Evolutionary conservation across 306 rosid species (phyloP), one percentile per base, ranked within the genome.

Genomic region (Vicia sativa): DNA sequence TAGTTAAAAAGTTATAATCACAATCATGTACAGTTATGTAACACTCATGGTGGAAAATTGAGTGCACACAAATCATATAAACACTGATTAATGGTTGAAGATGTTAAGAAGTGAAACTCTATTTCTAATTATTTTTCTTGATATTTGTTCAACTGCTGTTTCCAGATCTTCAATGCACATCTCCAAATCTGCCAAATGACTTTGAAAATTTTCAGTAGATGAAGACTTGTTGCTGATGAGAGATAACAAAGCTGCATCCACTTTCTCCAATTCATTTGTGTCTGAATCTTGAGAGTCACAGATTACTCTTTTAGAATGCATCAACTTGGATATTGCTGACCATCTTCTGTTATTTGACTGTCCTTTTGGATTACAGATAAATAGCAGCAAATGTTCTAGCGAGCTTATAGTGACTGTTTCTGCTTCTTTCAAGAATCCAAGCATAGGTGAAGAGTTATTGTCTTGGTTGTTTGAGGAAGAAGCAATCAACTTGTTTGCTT

Each of bases 91-190:
- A 46, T 76, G 73, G 65, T 73, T 74, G 46, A 78, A 56, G 45
- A 74, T 66, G 65, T 78, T 74, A 25, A 74, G 75, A 59, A 81
- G 73, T 31, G 78, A 52, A 74, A 78, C 75, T 49, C 68, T 71
- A 37, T 67, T 82, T 67, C 58, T 67, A 3, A 71, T 67, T 59
- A 82, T 46, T 28, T 79, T 58, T 62, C 81, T 72, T 56, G 76
- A 72, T 16, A 79, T 70, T 13, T 15, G 35, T 14, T 78, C 81
- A 71, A 78, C 29, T 41, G 62, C 78, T 48, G 46, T 67, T 42
- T 78, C 78, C 53, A 71, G 73, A 71, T 82, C 63, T 31, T 60
- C 67, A 71, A 82, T 66, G 76, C 78, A 60, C 39, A 58, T 21
- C 70, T 67, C 74, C 44, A 74, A 43, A 23, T 74, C 49, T 67